phyloP scores from a whole-genome alignment of 1,284 basidiomycete species.

The Fomitopsis palustris region DNA sequence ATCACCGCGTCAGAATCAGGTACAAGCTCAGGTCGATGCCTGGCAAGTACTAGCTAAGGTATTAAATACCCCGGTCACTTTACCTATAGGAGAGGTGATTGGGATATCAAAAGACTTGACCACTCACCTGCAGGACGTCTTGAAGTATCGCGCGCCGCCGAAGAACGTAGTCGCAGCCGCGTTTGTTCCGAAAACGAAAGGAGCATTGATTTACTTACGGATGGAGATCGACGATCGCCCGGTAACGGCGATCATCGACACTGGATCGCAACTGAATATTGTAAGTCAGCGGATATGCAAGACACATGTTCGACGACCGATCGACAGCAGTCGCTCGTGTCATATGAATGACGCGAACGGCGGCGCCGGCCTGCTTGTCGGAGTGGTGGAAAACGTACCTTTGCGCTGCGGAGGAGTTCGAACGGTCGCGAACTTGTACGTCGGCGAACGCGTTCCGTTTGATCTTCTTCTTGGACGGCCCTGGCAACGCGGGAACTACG shows the following conservation, averaged over 20 bases:
- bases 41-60: neutral
- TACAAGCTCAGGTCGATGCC: neutral
- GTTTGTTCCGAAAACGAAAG: neutral
- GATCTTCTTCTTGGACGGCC: neutral
- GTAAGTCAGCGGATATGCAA: neutral
- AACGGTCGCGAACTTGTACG: neutral
- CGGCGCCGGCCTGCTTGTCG: neutral
- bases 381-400: neutral
- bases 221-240: neutral
- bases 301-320: neutral
- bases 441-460: neutral
- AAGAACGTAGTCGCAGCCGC: neutral
- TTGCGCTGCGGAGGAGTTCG: neutral
- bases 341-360: neutral
- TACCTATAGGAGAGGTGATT: neutral
- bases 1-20: neutral
- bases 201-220: neutral
- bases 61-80: neutral
- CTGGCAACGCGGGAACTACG: neutral
- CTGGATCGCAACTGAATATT: neutral
- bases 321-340: neutral
- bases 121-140: neutral
- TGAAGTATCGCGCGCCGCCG: neutral
- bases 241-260: neutral
- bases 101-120: neutral